These are phyloP conservation scores for Fonsecaea nubica DNA, from an alignment of 2,329 filamentous ascomycete genomes.

Conservation along the genomic window DNA sequence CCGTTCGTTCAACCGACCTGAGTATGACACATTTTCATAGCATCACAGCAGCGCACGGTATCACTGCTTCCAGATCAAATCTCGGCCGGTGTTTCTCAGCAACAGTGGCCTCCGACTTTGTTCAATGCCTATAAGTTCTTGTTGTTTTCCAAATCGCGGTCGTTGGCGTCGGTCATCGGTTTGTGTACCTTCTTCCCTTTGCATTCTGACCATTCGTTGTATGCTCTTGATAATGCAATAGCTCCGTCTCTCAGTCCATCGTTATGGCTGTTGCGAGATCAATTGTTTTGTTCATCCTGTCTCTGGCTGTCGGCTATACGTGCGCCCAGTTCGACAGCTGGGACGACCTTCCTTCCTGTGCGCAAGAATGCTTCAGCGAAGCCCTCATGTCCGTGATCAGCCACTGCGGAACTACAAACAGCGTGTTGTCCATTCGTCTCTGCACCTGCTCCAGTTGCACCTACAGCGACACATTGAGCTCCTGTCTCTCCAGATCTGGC, in stretches of 20 bases:
- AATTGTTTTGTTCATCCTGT: background rate
- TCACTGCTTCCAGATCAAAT: background rate
- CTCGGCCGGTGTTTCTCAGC: background rate
- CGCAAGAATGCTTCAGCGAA: slow-evolving; percentile 4
- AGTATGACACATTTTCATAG: background rate
- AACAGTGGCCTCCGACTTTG: background rate
- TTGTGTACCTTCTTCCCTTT: background rate
- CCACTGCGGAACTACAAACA: background rate
- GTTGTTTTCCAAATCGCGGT: background rate
- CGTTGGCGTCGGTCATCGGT: background rate
- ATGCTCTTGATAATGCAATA: background rate
- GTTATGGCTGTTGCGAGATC: background rate
- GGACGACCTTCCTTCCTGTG: slow-evolving; percentile 6
- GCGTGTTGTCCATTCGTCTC: background rate
- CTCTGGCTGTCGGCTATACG: background rate
- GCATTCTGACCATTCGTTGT: background rate
- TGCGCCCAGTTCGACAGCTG: background rate
- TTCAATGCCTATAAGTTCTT: background rate
- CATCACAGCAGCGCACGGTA: slow-evolving; percentile 2
- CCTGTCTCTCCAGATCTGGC: background rate
- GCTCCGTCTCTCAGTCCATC: background rate
- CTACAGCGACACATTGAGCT: background rate
- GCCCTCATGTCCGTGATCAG: background rate
- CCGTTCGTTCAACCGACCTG: background rate
- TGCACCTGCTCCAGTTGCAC: background rate